phyloP scores from a whole-genome alignment of 768 basidiomycete species.

The Russula sp. region DNA sequence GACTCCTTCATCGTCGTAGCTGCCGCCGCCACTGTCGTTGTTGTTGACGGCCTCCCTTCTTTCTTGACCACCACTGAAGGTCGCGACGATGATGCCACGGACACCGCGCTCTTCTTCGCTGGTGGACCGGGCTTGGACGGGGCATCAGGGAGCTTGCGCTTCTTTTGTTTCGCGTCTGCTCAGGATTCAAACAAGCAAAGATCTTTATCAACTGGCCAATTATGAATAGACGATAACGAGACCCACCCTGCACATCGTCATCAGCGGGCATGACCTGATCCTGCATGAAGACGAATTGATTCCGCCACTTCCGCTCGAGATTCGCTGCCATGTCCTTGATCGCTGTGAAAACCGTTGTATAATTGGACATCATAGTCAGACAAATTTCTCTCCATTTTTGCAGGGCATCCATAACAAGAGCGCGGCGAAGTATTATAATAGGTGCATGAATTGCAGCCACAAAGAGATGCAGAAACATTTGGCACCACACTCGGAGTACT shows the following conservation, averaged over 20 bases:
- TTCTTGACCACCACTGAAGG: slow-evolving; percentile 48
- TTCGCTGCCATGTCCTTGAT: slow-evolving; percentile 92
- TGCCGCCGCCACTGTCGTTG: not conserved
- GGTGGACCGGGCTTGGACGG: slow-evolving; percentile 45
- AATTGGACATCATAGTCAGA: slow-evolving; percentile 56
- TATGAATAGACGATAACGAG: slow-evolving; percentile 36
- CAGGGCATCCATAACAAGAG: slow-evolving; percentile 7
- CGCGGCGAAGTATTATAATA: not conserved
- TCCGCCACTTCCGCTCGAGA: slow-evolving; percentile 79
- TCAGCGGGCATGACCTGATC: slow-evolving; percentile 36
- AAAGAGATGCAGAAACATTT: slow-evolving; percentile 6
- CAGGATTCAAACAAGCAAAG: slow-evolving; percentile 22
- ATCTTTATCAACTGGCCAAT: slow-evolving; percentile 24
- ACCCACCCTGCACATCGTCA: slow-evolving; percentile 58
- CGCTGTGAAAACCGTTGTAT: slow-evolving; percentile 52
- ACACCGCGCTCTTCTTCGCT: slow-evolving; percentile 59
- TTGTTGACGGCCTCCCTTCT: slow-evolving; percentile 38
- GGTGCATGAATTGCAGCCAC: slow-evolving; percentile 7
- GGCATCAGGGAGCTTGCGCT: slow-evolving; percentile 63
- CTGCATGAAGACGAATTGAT: slow-evolving; percentile 45
- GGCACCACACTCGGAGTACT: not conserved
- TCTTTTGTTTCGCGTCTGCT: slow-evolving; percentile 44
- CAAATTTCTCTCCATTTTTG: slow-evolving; percentile 37
- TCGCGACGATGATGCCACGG: slow-evolving; percentile 37
- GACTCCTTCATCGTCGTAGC: slow-evolving; percentile 54